These are phyloP conservation scores for Cinnamomum chago DNA, from an alignment of 164 flowering plant species.

Conservation along the genomic window DNA sequence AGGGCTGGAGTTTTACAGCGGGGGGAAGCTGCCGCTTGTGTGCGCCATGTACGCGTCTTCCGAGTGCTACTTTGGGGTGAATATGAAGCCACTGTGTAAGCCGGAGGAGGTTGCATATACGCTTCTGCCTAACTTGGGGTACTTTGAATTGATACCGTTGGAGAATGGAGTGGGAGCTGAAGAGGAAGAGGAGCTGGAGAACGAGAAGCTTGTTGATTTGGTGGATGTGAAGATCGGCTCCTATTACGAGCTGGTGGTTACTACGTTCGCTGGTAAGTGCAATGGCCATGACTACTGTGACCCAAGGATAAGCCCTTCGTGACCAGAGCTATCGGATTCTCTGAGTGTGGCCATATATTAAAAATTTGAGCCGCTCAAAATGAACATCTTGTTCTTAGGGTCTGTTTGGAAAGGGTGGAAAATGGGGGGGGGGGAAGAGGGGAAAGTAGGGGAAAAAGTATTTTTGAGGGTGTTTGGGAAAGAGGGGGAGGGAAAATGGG, in stretches of 20 bases:
- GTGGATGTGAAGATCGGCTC: conserved; percentile 54
- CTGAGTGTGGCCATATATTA: too few relatives aligned
- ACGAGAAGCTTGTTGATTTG: conserved; percentile 44
- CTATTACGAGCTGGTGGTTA: conserved; percentile 74
- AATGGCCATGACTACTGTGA: too few relatives aligned
- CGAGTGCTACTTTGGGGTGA: conserved; percentile 81
- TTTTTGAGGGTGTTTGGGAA: too few relatives aligned
- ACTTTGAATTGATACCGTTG: conserved; percentile 66
- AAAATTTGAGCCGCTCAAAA: too few relatives aligned
- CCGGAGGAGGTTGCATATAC: conserved; percentile 69
- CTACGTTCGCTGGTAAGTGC: conserved; percentile 71
- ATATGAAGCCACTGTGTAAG: conserved; percentile 58
- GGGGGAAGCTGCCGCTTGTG: conserved; percentile 55
- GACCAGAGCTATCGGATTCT: too few relatives aligned
- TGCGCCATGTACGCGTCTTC: conserved; percentile 84
- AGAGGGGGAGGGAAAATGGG: too few relatives aligned
- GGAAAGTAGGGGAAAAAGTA: too few relatives aligned
- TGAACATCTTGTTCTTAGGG: too few relatives aligned
- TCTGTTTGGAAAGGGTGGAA: too few relatives aligned
- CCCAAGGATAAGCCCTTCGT: too few relatives aligned
- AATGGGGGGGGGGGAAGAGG: too few relatives aligned
- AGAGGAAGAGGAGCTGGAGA: conserved; percentile 37
- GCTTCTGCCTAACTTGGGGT: conserved; percentile 78
- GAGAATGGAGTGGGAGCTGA: conserved; percentile 41
- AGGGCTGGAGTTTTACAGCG: conserved; percentile 55